Evolutionary conservation across 2,329 filamentous ascomycete genomes (phyloP).

Genomic region (Fusarium stilboides): DNA sequence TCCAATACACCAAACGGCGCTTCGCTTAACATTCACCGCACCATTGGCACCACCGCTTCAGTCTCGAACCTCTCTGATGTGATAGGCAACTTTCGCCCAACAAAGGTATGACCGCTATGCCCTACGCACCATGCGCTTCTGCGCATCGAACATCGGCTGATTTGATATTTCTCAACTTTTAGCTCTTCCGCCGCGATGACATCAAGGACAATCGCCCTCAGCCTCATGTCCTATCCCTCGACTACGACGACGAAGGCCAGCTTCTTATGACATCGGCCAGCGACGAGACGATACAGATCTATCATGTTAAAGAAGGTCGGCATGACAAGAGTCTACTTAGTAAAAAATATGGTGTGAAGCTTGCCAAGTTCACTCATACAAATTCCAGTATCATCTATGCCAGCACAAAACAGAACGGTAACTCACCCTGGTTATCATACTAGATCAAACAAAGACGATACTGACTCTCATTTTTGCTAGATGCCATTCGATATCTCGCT

Average conservation of each 20-base stretch:
- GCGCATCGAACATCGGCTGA: not conserved
- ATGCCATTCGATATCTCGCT: conserved; percentile 87
- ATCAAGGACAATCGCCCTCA: conserved; percentile 66
- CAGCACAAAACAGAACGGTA: conserved; percentile 93
- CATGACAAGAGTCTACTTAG: conserved; percentile 91
- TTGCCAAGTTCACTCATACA: conserved; percentile 95
- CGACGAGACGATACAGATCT: conserved; percentile 96
- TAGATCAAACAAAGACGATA: not conserved
- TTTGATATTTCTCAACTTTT: not conserved
- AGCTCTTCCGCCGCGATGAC: conserved; percentile 73
- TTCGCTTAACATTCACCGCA: conserved; percentile 67
- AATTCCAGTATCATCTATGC: conserved; percentile 94
- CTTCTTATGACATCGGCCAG: conserved; percentile 91
- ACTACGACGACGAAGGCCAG: conserved; percentile 97
- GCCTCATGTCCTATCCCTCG: conserved; percentile 86
- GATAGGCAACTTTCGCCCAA: conserved; percentile 82
- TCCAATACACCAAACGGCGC: conserved; percentile 58
- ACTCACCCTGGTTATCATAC: conserved; percentile 34
- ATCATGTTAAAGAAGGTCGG: conserved; percentile 91
- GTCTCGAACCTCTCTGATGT: conserved; percentile 83
- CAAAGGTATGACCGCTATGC: conserved; percentile 73
- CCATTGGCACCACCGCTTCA: conserved; percentile 59
- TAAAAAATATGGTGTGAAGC: conserved; percentile 96
- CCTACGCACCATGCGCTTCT: not conserved
- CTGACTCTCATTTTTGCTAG: conserved; percentile 56